Base-by-base conservation (phyloP, 768 basidiomycete genomes). In the Podaxis pistillaris region DNA sequence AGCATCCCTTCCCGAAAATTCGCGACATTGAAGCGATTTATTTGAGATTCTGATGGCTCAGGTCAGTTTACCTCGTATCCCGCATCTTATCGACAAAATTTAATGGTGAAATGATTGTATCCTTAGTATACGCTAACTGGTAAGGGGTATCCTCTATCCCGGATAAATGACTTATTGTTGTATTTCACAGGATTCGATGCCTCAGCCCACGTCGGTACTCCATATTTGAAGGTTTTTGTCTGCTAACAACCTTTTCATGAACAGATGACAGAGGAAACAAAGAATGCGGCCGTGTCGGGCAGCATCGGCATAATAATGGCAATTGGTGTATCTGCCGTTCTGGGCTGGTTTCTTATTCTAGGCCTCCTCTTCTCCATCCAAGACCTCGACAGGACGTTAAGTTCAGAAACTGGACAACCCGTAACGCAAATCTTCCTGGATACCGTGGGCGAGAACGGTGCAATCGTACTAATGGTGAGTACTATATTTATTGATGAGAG, bases 351-450 rank as follows among this genome's bases (percentile, higher is more conserved):
- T 78, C 81, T 91, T 54, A 76, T 91, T 47, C 74, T 91, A 5
- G 86, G 86, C 0, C 76, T 91, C 41, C 79, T 92, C 1, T 92
- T 92, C 74, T 89, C 86, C 0, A 91, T 93, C 19, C 91, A 92
- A 68, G 85, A 91, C 66, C 76, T 89, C 15, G 81, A 82, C 19
- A 67, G 49, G 3, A 90, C 89, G 0, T 60, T 91, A 33, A 68
- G 65, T 11, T 82, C 85, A 0, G 52, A 73, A 9, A 86, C 84
- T 3, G 87, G 86, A 0, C 82, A 91, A 66, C 91, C 91, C 1
- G 89, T 93, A 1, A 81, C 89, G 1, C 90, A 92, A 66, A 92
- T 93, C 3, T 89, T 92, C 69, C 68, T 91, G 44, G 90, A 92
- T 67, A 87, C 86, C 0, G 88, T 91, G 1, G 90, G 90, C 1